Conservation (phyloP, 768 basidiomycete species). For the Mrakia blollopis region DNA sequence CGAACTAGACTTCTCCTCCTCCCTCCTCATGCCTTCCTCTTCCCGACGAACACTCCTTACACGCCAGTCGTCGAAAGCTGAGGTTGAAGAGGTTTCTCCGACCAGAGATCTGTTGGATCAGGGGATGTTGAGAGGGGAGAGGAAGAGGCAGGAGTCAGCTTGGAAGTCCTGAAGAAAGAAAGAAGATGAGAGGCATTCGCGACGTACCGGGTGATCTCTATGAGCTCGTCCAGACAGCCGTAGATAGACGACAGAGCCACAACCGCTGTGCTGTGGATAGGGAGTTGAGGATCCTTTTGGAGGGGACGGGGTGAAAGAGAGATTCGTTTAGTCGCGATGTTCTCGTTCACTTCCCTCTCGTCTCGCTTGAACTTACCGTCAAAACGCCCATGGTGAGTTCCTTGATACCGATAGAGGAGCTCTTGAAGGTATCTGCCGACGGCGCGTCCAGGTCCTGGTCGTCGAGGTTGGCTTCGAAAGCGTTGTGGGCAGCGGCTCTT, state of each 20-base stretch:
- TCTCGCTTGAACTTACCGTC: not conserved
- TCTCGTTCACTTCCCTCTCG: not conserved
- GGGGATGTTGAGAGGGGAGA: not conserved
- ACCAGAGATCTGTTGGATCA: not conserved
- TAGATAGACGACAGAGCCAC: constrained; percentile 3
- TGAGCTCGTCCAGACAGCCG: constrained; percentile 12
- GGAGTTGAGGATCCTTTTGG: constrained; percentile 20
- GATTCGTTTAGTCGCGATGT: not conserved
- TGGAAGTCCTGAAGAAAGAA: not conserved
- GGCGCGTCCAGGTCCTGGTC: not conserved
- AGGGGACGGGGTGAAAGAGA: not conserved
- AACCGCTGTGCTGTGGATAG: constrained; percentile 20
- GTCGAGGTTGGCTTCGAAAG: not conserved
- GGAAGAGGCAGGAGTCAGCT: not conserved
- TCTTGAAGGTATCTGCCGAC: not conserved
- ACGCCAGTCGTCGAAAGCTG: constrained; percentile 6
- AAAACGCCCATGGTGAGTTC: constrained; percentile 1
- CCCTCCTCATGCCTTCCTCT: constrained; percentile 12
- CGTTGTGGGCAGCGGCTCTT: not conserved
- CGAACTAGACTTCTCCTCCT: constrained; percentile 1
- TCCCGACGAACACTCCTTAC: not conserved
- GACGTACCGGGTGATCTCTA: constrained; percentile 7
- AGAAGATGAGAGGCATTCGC: too few relatives aligned
- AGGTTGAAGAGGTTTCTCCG: constrained; percentile 2
- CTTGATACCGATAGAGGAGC: not conserved